Conservation (phyloP, 768 basidiomycete genomes). For the Termitomyces sp. region DNA sequence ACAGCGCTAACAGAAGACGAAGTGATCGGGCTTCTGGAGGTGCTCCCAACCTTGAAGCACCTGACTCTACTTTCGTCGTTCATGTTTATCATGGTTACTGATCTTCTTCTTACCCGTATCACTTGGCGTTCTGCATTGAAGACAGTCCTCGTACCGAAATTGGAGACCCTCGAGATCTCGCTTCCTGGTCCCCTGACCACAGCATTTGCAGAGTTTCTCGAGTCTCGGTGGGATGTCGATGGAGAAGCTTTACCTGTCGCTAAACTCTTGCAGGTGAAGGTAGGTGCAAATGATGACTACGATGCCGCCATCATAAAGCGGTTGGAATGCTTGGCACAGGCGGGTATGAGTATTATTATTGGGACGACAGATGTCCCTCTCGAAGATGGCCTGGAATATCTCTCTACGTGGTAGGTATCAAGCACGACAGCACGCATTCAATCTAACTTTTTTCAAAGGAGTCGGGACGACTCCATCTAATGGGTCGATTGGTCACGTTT, state of each 20-base stretch:
- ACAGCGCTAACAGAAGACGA: constrained; percentile 32
- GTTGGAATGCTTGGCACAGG: constrained; percentile 18
- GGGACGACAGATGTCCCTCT: constrained; percentile 14
- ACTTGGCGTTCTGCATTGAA: constrained; percentile 27
- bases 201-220: constrained; percentile 33
- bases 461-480: background rate
- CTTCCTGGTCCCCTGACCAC: constrained; percentile 30
- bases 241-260: constrained; percentile 6
- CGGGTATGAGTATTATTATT: constrained; percentile 19
- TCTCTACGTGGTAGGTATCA: constrained; percentile 9
- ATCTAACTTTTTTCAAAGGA: background rate
- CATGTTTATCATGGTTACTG: constrained; percentile 27
- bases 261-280: constrained; percentile 15
- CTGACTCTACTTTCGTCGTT: constrained; percentile 32
- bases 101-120: constrained; percentile 31
- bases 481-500: too few relatives aligned
- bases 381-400: constrained; percentile 14
- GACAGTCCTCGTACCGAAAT: constrained; percentile 27
- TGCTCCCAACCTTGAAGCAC: constrained; percentile 29
- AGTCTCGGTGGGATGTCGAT: constrained; percentile 24
- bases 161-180: constrained; percentile 35
- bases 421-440: too few relatives aligned
- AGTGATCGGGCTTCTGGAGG: constrained; percentile 30
- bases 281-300: constrained; percentile 14
- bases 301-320: constrained; percentile 15